A percentile compares a stretch with the other conserved stretches of the same genome.
Evolutionary conservation across 2,329 filamentous ascomycete species (phyloP).

Genomic region (Metarhizium robertsii): DNA sequence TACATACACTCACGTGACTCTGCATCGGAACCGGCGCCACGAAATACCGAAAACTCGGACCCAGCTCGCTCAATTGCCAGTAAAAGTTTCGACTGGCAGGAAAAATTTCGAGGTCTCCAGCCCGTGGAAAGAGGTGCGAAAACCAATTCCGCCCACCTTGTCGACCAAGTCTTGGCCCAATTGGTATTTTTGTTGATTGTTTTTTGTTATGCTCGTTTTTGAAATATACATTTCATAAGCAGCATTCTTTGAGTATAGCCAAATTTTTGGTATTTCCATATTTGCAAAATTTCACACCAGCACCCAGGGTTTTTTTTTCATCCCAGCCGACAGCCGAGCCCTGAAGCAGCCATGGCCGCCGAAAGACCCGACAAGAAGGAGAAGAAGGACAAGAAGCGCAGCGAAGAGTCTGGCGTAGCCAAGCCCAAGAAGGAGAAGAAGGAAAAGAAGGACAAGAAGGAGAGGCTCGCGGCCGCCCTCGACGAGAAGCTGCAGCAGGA

Average conservation of each 20-base stretch:
- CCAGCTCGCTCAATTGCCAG: slow-evolving; percentile 15
- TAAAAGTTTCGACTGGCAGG: slow-evolving; percentile 19
- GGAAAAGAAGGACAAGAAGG: slow-evolving; percentile 65
- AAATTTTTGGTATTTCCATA: background rate
- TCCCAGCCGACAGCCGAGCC: background rate
- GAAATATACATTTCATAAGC: background rate
- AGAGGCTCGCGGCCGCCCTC: slow-evolving; percentile 57
- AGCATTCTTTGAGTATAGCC: background rate
- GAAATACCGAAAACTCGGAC: slow-evolving; percentile 17
- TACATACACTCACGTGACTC: slow-evolving; percentile 5
- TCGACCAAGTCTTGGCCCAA: slow-evolving; percentile 7
- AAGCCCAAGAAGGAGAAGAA: slow-evolving; percentile 51
- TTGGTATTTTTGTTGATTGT: slow-evolving; percentile 5
- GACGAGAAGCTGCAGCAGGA: slow-evolving; percentile 56
- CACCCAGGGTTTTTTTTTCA: background rate
- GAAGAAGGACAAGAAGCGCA: slow-evolving; percentile 53
- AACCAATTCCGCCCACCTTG: background rate
- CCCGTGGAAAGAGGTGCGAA: slow-evolving; percentile 4
- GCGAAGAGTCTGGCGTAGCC: slow-evolving; percentile 41
- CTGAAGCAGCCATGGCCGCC: slow-evolving; percentile 32
- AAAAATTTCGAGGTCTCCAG: slow-evolving; percentile 22
- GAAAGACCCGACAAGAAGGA: slow-evolving; percentile 42
- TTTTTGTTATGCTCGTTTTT: background rate
- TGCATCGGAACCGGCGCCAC: slow-evolving; percentile 21
- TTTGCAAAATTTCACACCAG: background rate